phyloP scores from a whole-genome alignment of 306 rosid species.

The Lathyrus tuberosus region DNA sequence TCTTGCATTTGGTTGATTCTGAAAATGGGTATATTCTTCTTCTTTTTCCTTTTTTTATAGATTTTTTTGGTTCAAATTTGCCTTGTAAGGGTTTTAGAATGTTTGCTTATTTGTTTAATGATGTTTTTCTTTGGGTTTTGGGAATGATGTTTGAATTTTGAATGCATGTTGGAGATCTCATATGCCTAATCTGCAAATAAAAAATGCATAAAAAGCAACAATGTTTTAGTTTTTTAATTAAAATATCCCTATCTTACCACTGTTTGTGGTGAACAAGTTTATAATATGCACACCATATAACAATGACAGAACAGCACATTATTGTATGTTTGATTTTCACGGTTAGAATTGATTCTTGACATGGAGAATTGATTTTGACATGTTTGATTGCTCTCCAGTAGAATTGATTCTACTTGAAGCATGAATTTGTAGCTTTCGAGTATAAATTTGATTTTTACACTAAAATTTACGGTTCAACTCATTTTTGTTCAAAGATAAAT shows the following conservation, averaged over 20 bases:
- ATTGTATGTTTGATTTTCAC: not conserved
- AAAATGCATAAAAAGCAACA: conserved; percentile 17
- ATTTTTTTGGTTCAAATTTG: not conserved
- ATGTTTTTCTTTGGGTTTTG: not conserved
- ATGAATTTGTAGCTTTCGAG: too few species aligned
- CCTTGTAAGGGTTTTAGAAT: conserved; percentile 5
- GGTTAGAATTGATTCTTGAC: too few species aligned
- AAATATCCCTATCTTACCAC: conserved; percentile 22
- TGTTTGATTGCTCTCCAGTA: too few species aligned
- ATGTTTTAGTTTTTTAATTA: conserved; percentile 3
- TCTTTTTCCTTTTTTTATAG: not conserved
- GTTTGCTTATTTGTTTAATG: not conserved
- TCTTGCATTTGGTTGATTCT: conserved; percentile 41
- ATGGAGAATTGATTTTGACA: too few species aligned
- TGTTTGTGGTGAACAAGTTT: conserved; percentile 21
- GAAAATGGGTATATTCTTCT: conserved; percentile 59
- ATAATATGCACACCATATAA: conserved; percentile 11
- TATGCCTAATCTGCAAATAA: conserved; percentile 30
- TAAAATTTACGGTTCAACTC: too few species aligned
- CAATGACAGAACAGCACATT: conserved; percentile 3
- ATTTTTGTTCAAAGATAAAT: too few species aligned
- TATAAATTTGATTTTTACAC: too few species aligned
- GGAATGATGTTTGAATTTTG: conserved; percentile 27
- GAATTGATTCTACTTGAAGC: too few species aligned
- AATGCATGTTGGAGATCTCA: conserved; percentile 36